A percentile compares a stretch with the other conserved stretches of the same genome.
Conservation (phyloP, 2,329 filamentous ascomycete species). For the Ophiocordyceps sinensis region DNA sequence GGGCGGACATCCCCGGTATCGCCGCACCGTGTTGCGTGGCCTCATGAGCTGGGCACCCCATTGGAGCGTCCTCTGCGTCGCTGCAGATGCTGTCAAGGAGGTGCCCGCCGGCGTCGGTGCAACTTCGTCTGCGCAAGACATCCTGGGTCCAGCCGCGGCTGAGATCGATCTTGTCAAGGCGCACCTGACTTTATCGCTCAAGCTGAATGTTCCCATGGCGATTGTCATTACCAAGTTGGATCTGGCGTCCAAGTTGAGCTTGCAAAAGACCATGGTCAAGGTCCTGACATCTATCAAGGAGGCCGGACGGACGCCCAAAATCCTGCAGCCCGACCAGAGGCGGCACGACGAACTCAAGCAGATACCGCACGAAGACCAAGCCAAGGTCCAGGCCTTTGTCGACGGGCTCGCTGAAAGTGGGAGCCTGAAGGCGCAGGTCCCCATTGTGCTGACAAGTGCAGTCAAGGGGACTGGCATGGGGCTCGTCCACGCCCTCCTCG, state of each 20-base stretch:
- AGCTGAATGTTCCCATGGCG: slow-evolving; percentile 61
- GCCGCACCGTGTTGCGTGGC: slow-evolving; percentile 75
- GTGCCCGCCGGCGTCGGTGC: slow-evolving; percentile 16
- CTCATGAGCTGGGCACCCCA: slow-evolving; percentile 94
- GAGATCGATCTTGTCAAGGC: slow-evolving; percentile 61
- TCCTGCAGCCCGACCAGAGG: slow-evolving; percentile 47
- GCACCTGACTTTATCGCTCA: slow-evolving; percentile 74
- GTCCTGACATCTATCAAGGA: slow-evolving; percentile 67
- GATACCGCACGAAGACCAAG: slow-evolving; percentile 40
- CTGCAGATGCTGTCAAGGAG: slow-evolving; percentile 55
- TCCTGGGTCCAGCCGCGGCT: slow-evolving; percentile 31
- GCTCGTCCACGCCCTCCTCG: slow-evolving; percentile 67
- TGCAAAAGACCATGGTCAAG: slow-evolving; percentile 57
- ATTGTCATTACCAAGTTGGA: slow-evolving; percentile 88
- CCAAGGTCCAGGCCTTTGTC: slow-evolving; percentile 43
- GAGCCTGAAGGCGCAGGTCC: slow-evolving; percentile 43
- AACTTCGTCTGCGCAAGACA: slow-evolving; percentile 35
- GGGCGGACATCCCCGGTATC: slow-evolving; percentile 78
- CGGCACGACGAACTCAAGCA: slow-evolving; percentile 35
- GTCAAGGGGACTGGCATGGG: slow-evolving; percentile 74
- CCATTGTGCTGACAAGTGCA: slow-evolving; percentile 77
- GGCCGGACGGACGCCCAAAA: slow-evolving; percentile 56
- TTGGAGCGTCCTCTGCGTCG: slow-evolving; percentile 80
- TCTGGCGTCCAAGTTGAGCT: slow-evolving; percentile 56
- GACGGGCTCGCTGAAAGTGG: slow-evolving; percentile 29